Base-by-base conservation (phyloP, 1,284 basidiomycete species). In the Melampsora occidentalis region DNA sequence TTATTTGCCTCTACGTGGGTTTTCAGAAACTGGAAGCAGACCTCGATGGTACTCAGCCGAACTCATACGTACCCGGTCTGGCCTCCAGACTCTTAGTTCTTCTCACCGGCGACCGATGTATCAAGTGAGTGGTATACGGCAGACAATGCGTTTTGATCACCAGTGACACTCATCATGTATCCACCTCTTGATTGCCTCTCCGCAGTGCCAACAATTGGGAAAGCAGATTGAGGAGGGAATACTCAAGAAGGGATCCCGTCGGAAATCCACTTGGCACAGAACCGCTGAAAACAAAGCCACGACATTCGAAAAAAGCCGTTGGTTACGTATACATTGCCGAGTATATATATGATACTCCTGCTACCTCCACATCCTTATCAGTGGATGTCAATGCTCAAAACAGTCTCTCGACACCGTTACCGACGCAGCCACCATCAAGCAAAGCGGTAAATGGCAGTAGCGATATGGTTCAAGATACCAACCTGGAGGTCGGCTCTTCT, bases 311-410 rank as follows among this genome's bases (percentile, higher is more conserved):
- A 69, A 46, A 53, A 48, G 65, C 51, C 35, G 72, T 76, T 48
- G 72, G 72, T 33, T 76, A 76, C 35, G 66, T 76, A 68, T 76
- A 68, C 33, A 76, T 76, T 51, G 25, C 72, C 7, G 72, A 76
- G 42, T 18, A 63, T 39, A 62, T 68, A 35, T 65, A 18, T 66
- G 53, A 22, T 42, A 25, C 63, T 66, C 71, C 61, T 62, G 42
- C 61, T 33, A 51, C 7, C 63, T 31, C 35, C 48, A 63, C 18
- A 20, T 64, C 61, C 39, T 35, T 3, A 31, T 53, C 62, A 51
- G 22, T 48, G 53, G 53, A 22, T 57, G 48, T 53, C 42, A 53
- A 57, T 46, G 49, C 66, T 33, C 46, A 22, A 28, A 69, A 66
- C 48, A 65, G 25, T 22, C 31, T 31, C 22, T 42, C 48, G 33